A percentile compares a stretch with the other conserved stretches of the same genome.
Conservation (phyloP, 176 grass and related monocot species). For the Triticum timopheevii region DNA sequence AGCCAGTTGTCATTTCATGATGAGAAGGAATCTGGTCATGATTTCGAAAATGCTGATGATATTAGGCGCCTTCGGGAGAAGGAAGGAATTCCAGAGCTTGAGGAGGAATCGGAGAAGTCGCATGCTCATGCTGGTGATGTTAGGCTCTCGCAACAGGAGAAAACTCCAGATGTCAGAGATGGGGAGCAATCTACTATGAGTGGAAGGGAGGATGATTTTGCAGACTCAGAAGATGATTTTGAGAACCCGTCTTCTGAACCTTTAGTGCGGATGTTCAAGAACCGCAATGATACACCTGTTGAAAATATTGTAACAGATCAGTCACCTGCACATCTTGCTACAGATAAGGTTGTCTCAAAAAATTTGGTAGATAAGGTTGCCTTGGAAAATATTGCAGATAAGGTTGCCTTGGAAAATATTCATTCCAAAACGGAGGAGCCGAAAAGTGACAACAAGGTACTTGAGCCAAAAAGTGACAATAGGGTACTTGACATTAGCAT, state of each 20-base stretch:
- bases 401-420: background rate
- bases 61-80: slow-evolving; percentile 75
- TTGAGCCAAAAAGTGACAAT: slow-evolving; percentile 34
- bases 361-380: background rate
- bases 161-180: slow-evolving; percentile 59
- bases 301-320: slow-evolving; percentile 41
- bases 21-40: slow-evolving; percentile 54
- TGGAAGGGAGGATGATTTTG: slow-evolving; percentile 63
- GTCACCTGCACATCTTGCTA: slow-evolving; percentile 36
- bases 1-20: slow-evolving; percentile 66
- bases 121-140: slow-evolving; percentile 51
- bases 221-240: slow-evolving; percentile 87
- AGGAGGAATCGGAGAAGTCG: slow-evolving; percentile 75
- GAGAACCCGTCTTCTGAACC: slow-evolving; percentile 75
- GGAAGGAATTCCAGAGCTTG: slow-evolving; percentile 93
- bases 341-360: slow-evolving; percentile 26
- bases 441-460: background rate
- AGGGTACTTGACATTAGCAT: slow-evolving; percentile 46
- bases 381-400: background rate
- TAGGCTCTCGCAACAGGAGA: slow-evolving; percentile 43
- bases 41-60: slow-evolving; percentile 74
- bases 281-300: slow-evolving; percentile 55
- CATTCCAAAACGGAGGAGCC: background rate
- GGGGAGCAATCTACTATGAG: slow-evolving; percentile 48
- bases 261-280: slow-evolving; percentile 77